These are phyloP conservation scores for Coccinonectria pachysandricola DNA, from an alignment of 2,329 filamentous ascomycete genomes.

Conservation along the genomic window DNA sequence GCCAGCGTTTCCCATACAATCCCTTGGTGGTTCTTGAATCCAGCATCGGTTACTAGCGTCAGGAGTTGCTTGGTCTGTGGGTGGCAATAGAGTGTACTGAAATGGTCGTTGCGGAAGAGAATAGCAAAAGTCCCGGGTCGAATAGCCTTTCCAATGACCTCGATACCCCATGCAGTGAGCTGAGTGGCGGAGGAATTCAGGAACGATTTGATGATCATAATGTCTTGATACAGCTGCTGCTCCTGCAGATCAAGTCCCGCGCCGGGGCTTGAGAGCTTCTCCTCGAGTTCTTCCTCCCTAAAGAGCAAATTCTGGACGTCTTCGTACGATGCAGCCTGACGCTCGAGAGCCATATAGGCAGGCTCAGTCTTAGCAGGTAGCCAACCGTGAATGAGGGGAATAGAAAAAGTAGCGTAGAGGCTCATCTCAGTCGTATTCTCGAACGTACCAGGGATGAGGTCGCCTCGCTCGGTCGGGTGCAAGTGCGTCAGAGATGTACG, in stretches of 20 bases:
- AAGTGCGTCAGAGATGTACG: slow-evolving; percentile 43
- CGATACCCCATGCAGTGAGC: slow-evolving; percentile 70
- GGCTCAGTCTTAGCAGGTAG: slow-evolving; percentile 58
- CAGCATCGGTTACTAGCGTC: slow-evolving; percentile 84
- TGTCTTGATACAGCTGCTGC: slow-evolving; percentile 71
- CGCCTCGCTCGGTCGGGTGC: slow-evolving; percentile 38
- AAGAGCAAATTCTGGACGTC: slow-evolving; percentile 86
- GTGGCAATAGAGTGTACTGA: slow-evolving; percentile 86
- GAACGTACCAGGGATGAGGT: slow-evolving; percentile 59
- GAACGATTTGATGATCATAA: slow-evolving; percentile 75
- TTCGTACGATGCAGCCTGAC: slow-evolving; percentile 77
- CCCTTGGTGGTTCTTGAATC: slow-evolving; percentile 78
- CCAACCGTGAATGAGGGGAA: slow-evolving; percentile 92
- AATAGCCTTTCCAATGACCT: slow-evolving; percentile 60
- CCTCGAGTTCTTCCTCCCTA: slow-evolving; percentile 77
- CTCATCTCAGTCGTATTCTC: slow-evolving; percentile 79
- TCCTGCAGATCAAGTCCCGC: slow-evolving; percentile 58
- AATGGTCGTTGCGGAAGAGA: slow-evolving; percentile 94
- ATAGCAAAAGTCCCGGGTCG: slow-evolving; percentile 75
- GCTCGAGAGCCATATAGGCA: slow-evolving; percentile 58
- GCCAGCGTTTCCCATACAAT: slow-evolving; percentile 93
- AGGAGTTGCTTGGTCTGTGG: slow-evolving; percentile 65
- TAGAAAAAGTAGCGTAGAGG: slow-evolving; percentile 80
- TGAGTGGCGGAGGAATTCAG: slow-evolving; percentile 75
- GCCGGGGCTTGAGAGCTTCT: slow-evolving; percentile 45